phyloP scores from a whole-genome alignment of 352 stramenopile species.

The Phytophthora idaei region DNA sequence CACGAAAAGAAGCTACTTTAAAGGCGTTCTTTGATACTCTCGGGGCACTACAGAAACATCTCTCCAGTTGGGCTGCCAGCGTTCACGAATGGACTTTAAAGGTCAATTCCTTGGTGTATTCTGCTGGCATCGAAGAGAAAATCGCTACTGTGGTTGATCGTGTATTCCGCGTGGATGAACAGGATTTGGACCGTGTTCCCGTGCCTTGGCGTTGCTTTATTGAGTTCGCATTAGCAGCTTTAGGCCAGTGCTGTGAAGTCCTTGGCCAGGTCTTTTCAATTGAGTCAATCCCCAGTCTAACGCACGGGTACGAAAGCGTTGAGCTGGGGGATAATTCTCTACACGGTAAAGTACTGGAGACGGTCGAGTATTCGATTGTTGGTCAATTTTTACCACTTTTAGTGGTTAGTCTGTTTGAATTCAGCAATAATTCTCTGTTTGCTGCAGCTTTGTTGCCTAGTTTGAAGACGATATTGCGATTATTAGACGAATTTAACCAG shows the following conservation, averaged over 20 bases:
- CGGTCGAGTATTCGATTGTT: slow-evolving; percentile 53
- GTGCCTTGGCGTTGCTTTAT: slow-evolving; percentile 54
- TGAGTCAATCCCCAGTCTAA: slow-evolving; percentile 39
- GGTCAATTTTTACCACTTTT: slow-evolving; percentile 61
- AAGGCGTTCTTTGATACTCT: slow-evolving; percentile 31
- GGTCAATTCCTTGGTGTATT: not conserved
- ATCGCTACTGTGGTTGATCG: slow-evolving; percentile 39
- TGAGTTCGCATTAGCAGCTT: slow-evolving; percentile 40
- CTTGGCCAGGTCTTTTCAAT: slow-evolving; percentile 33
- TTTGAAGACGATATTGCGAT: slow-evolving; percentile 47
- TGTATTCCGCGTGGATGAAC: slow-evolving; percentile 42
- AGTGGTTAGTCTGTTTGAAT: slow-evolving; percentile 61
- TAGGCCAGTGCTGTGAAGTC: slow-evolving; percentile 41
- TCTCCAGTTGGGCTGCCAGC: slow-evolving; percentile 61
- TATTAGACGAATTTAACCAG: slow-evolving; percentile 59
- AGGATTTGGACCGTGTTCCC: slow-evolving; percentile 33
- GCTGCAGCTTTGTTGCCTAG: slow-evolving; percentile 49
- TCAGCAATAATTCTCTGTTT: slow-evolving; percentile 62
- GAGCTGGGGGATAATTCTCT: slow-evolving; percentile 1
- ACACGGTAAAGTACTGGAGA: slow-evolving; percentile 20
- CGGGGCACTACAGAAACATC: slow-evolving; percentile 68
- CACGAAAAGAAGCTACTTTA: slow-evolving; percentile 5
- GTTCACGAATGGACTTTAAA: slow-evolving; percentile 27
- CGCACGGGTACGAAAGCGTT: slow-evolving; percentile 15
- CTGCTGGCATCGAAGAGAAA: slow-evolving; percentile 14